Conservation (phyloP, 31 red algal genomes). For the Odonthalia washingtoniensis region DNA sequence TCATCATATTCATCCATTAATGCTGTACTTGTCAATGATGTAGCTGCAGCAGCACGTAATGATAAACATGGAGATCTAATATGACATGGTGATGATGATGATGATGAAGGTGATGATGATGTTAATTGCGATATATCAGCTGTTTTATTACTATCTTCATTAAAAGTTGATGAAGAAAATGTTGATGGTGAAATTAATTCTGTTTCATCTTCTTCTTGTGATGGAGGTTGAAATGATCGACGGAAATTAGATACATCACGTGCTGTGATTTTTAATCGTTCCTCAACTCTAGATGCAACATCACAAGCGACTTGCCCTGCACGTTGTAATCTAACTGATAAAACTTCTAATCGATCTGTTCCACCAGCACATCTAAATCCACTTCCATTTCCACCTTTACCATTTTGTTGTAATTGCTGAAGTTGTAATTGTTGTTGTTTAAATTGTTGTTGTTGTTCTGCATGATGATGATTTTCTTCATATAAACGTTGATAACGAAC, state of each 20-base stretch:
- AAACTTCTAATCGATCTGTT: conserved; percentile 21
- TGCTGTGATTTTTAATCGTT: conserved; percentile 46
- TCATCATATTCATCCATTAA: conserved; percentile 55
- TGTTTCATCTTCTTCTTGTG: background rate
- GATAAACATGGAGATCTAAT: background rate
- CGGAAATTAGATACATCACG: conserved; percentile 48
- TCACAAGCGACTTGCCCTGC: conserved; percentile 52
- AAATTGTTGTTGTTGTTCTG: background rate
- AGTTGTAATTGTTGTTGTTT: background rate
- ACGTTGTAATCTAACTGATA: conserved; percentile 43
- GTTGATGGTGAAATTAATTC: background rate
- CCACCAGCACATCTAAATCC: background rate
- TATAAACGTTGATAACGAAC: conserved; percentile 53
- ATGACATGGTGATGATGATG: background rate
- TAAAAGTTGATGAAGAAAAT: background rate
- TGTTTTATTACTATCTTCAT: background rate
- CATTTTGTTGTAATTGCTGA: background rate
- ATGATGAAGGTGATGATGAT: background rate
- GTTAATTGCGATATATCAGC: background rate
- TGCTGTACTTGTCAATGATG: background rate
- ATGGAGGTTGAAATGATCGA: background rate
- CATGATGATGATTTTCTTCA: conserved; percentile 21
- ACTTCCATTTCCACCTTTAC: background rate
- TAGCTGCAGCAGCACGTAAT: background rate
- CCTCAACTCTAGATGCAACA: conserved; percentile 55